Base-by-base conservation (phyloP, 192 early-diverging fungal genomes). In the Phlyctochytrium arcticum region DNA sequence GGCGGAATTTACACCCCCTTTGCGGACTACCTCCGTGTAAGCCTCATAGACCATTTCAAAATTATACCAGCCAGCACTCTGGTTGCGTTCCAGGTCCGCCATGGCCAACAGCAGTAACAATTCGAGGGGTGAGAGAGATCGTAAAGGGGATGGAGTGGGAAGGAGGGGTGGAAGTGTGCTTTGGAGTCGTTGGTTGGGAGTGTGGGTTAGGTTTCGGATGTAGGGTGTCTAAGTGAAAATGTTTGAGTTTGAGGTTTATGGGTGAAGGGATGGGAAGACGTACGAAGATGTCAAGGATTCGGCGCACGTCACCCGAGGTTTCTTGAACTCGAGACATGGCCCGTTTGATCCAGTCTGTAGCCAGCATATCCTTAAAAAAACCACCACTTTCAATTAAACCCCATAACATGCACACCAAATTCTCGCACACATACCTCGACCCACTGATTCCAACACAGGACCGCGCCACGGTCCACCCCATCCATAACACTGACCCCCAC, bases 11-110 rank as follows among this genome's bases (percentile, higher is more conserved):
- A 57, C 34, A 48, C 19, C 30, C 42, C 24, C 64, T 12, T 31
- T 57, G 27, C 35, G 58, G 30, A 89, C 86, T 67, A 95, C 92
- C 0, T 89, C 85, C 58, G 88, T 87, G 79, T 93, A 95, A 75
- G 90, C 90, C 62, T 95, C 89, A 67, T 92, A 92, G 4, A 94
- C 84, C 91, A 97, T 95, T 69, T 91, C 90, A 80, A 97, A 97
- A 60, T 94, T 97, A 67, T 92, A 95, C n/a, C n/a, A n/a, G 21
- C 77, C 73, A 48, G 63, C 64, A n/a, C 77, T 85, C 44, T 89
- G 86, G 21, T 81, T 80, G 8, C 81, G 77, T 19, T 88, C 68
- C 36, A 91, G 63, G 27, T 90, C 83, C 57, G 85, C 85, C 80
- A 91, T 92, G 3, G 88, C 82, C 31, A 93, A 80, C 46, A 97